phyloP scores from a whole-genome alignment of 148 eudicot genomes.

The Dianthus caryophyllus region DNA sequence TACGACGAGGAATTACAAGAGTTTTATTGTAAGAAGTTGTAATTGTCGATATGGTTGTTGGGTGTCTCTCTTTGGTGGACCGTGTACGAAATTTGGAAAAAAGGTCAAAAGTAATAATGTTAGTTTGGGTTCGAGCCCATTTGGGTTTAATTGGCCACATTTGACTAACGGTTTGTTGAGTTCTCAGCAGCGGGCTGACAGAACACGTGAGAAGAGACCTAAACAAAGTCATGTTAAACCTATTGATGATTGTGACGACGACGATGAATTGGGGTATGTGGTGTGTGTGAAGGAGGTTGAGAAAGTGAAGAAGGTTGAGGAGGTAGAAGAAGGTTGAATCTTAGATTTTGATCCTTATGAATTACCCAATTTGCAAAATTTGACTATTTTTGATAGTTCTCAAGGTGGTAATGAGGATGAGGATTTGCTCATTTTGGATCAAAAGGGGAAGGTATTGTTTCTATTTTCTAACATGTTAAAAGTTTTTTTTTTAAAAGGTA shows the following conservation, averaged over 20 bases:
- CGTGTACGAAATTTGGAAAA: background rate
- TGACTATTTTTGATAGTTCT: constrained; percentile 12
- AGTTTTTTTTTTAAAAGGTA: no score
- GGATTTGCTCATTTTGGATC: constrained; percentile 22
- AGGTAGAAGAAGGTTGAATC: constrained; percentile 53
- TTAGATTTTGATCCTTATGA: constrained; percentile 47
- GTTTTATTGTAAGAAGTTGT: background rate
- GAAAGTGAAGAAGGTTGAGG: constrained; percentile 34
- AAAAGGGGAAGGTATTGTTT: constrained; percentile 25
- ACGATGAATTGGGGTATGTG: constrained; percentile 20
- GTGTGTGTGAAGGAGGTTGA: constrained; percentile 28
- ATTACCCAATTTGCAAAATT: constrained; percentile 13
- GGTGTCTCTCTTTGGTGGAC: constrained; percentile 2
- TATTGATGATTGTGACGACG: constrained; percentile 2
- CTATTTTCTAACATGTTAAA: background rate
- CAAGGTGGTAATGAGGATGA: background rate
- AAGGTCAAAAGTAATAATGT: background rate
- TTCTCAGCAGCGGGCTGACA: no score
- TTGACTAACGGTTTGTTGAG: background rate
- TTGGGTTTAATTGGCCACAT: background rate
- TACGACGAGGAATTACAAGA: background rate
- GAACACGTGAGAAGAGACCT: no score
- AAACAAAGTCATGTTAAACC: no score
- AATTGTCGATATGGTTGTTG: background rate
- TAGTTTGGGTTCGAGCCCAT: background rate